Base-by-base conservation (phyloP, 805 yeast genomes). In the Kuraishia cidri region DNA sequence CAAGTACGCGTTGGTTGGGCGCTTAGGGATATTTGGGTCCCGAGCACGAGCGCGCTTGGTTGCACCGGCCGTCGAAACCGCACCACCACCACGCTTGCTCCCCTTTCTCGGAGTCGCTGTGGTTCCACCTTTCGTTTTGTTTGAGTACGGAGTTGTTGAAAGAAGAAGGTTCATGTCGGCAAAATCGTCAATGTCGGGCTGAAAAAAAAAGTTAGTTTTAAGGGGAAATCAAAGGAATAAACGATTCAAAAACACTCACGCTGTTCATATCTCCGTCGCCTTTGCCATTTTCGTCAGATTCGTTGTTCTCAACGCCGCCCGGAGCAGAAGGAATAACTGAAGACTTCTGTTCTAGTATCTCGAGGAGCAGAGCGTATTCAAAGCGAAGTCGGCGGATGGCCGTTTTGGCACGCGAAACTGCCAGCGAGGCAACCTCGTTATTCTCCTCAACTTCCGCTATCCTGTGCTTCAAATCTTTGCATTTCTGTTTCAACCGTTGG, bases 1-100 rank as follows among this genome's bases (percentile, higher is more conserved):
- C 40, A 85, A 63, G 48, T 87, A 88, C 4, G 96, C 95, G 54
- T 87, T 88, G 3, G 92, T 79, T 5, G 96, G 95, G 46, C 94
- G 67, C 45, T 82, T 85, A 14, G 96, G 97, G 46, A 80, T 67
- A 43, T 76, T 77, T 7, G 95, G 95, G 53, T 87, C 94, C 45
- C 87, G 72, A 7, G n/a, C n/a, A n/a, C n/a, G n/a, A n/a, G n/a
- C n/a, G n/a, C n/a, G n/a, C n/a, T n/a, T n/a, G n/a, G 67, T 63
- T 32, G 64, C 63, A 29, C 44, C 60, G 33, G 47, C 43, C 35
- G 47, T 42, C 39, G 53, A 44, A 41, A 44, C 33, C n/a, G n/a
- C n/a, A n/a, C n/a, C n/a, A n/a, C n/a, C n/a, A n/a, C 27, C 27
- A 8, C 27, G 13, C 15, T 25, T 25, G 15, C 27, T 17, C 12